A percentile compares a stretch with the other conserved stretches of the same genome.
These are phyloP conservation scores for Calonectria henricotiae DNA, from an alignment of 2,329 filamentous ascomycete genomes.

Conservation along the genomic window DNA sequence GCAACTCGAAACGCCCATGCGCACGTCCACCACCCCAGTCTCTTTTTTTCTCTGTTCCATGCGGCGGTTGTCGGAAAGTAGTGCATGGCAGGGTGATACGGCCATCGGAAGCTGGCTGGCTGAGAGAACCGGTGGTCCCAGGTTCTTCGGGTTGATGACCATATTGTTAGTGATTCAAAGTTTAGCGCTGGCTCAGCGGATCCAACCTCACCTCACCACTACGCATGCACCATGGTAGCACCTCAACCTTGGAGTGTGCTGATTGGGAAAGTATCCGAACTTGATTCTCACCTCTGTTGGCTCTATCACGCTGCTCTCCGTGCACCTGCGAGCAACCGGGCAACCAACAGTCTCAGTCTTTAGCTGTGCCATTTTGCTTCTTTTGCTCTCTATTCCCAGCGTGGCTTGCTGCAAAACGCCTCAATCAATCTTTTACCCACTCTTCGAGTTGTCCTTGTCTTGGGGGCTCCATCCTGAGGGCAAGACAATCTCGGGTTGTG, in stretches of 20 bases:
- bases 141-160: slow-evolving; percentile 32
- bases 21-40: slow-evolving; percentile 31
- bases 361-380: slow-evolving; percentile 34
- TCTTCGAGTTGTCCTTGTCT: slow-evolving; percentile 33
- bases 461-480: slow-evolving; percentile 40
- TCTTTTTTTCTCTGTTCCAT: background rate
- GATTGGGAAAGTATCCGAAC: slow-evolving; percentile 44
- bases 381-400: slow-evolving; percentile 26
- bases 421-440: slow-evolving; percentile 13
- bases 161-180: slow-evolving; percentile 45
- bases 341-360: slow-evolving; percentile 44
- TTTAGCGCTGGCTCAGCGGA: slow-evolving; percentile 47
- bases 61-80: slow-evolving; percentile 37
- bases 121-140: slow-evolving; percentile 33
- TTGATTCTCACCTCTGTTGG: slow-evolving; percentile 24
- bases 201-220: slow-evolving; percentile 46
- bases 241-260: slow-evolving; percentile 40
- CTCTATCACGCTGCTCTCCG: slow-evolving; percentile 26
- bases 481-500: slow-evolving; percentile 51
- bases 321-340: slow-evolving; percentile 36
- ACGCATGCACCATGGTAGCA: slow-evolving; percentile 41
- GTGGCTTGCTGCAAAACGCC: slow-evolving; percentile 18
- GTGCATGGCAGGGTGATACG: slow-evolving; percentile 36
- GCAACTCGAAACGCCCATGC: slow-evolving; percentile 41
- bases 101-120: slow-evolving; percentile 41